Percentiles rank a stretch among this genome's conserved stretches.
Evolutionary conservation across 2,329 filamentous ascomycete species (phyloP).

Genomic region (Colletotrichum scovillei): DNA sequence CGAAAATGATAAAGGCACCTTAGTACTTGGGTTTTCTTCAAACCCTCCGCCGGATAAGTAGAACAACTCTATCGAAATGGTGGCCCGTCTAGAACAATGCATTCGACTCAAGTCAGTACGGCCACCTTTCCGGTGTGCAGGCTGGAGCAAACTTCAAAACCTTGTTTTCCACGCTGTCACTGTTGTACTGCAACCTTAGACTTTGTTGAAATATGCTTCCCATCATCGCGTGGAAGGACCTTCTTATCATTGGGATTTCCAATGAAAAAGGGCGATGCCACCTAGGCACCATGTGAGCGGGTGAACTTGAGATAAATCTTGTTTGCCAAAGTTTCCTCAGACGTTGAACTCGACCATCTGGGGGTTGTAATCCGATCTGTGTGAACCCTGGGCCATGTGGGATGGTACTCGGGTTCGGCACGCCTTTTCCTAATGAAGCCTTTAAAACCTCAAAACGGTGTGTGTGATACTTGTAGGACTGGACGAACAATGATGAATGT

Average conservation of each 20-base stretch:
- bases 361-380: not conserved
- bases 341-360: not conserved
- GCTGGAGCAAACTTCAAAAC: not conserved
- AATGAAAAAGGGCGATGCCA: not conserved
- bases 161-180: not conserved
- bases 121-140: no score
- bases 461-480: no score
- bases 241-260: not conserved
- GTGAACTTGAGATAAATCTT: not conserved
- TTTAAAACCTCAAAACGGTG: not conserved
- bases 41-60: no score
- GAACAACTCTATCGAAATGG: no score
- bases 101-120: no score
- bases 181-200: not conserved
- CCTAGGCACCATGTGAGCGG: not conserved
- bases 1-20: no score
- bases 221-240: not conserved
- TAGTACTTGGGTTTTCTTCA: no score
- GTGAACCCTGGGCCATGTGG: not conserved
- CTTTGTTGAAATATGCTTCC: not conserved
- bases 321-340: conserved; percentile 10
- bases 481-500: not conserved
- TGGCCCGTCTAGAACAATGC: no score
- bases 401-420: not conserved
- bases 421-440: not conserved